A percentile compares a stretch with the other conserved stretches of the same genome.
phyloP scores from a whole-genome alignment of 257 asterid species.

The Salvia miltiorrhiza region DNA sequence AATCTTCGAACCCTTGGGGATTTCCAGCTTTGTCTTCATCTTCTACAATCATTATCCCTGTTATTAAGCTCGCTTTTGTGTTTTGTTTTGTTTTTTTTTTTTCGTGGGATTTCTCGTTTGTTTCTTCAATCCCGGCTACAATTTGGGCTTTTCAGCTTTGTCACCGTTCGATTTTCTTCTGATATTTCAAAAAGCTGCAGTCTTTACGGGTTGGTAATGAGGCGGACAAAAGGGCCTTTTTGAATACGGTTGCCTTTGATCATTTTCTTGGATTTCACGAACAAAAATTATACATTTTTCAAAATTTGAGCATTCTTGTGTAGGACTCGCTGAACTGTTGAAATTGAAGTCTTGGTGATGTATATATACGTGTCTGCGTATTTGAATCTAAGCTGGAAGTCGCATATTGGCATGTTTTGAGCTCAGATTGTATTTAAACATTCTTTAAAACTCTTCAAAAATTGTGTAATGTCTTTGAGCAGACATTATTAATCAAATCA shows the following conservation, averaged over 20 bases:
- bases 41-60: neutral
- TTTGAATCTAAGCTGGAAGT: neutral
- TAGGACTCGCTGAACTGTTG: constrained; percentile 15
- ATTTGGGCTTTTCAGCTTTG: constrained; percentile 18
- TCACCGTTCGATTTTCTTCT: constrained; percentile 18
- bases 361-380: neutral
- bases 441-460: constrained; percentile 12
- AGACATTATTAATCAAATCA: neutral
- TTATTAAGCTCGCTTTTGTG: neutral
- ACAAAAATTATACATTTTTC: neutral
- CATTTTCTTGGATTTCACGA: constrained; percentile 19
- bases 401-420: constrained; percentile 14
- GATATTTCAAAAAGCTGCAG: constrained; percentile 15
- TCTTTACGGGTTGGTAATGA: constrained; percentile 17
- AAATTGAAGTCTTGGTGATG: constrained; percentile 7
- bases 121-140: constrained; percentile 21
- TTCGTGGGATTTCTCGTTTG: constrained; percentile 17
- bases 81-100: too few species aligned
- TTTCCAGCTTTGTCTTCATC: neutral
- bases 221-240: constrained; percentile 29
- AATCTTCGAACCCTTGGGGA: neutral
- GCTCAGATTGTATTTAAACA: neutral
- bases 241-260: constrained; percentile 19
- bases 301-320: constrained; percentile 10
- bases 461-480: constrained; percentile 11